Evolutionary conservation across 2,329 filamentous ascomycete species (phyloP).

Genomic region (Ophiostoma perfectum): DNA sequence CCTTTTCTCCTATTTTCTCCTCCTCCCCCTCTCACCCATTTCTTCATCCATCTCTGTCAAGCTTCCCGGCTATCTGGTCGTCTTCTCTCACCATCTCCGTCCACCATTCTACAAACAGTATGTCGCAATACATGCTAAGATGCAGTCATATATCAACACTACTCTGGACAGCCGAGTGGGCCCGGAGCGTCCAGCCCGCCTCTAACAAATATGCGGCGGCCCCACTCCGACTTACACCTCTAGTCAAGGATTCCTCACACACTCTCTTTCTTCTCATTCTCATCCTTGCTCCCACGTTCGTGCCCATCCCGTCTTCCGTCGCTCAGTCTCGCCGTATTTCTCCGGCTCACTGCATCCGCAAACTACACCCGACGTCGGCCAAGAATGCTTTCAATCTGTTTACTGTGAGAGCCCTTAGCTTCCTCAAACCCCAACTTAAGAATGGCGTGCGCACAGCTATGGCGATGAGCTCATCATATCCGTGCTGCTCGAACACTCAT

Average conservation of each 20-base stretch:
- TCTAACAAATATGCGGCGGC: neutral
- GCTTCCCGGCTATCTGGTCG: neutral
- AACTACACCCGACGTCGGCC: neutral
- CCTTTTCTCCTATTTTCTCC: neutral
- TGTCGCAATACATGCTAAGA: neutral
- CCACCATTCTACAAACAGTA: neutral
- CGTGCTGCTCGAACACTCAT: neutral
- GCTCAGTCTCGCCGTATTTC: no score
- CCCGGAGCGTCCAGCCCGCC: neutral
- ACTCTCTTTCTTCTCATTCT: neutral
- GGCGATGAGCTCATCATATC: neutral
- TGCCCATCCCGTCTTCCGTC: no score
- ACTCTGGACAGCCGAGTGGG: neutral
- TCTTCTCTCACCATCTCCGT: neutral
- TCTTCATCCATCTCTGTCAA: neutral
- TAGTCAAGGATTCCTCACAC: neutral
- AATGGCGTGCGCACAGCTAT: neutral
- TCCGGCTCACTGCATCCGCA: neutral
- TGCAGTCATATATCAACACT: neutral
- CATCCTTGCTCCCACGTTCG: neutral
- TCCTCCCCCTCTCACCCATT: neutral
- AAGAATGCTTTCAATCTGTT: neutral
- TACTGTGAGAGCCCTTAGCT: no score
- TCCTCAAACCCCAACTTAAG: neutral
- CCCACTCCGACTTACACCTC: constrained; percentile 7